Percentiles rank a stretch among this genome's conserved stretches.
These are phyloP conservation scores for Daedaleopsis sinensis DNA, from an alignment of 768 basidiomycete genomes.

Conservation along the genomic window DNA sequence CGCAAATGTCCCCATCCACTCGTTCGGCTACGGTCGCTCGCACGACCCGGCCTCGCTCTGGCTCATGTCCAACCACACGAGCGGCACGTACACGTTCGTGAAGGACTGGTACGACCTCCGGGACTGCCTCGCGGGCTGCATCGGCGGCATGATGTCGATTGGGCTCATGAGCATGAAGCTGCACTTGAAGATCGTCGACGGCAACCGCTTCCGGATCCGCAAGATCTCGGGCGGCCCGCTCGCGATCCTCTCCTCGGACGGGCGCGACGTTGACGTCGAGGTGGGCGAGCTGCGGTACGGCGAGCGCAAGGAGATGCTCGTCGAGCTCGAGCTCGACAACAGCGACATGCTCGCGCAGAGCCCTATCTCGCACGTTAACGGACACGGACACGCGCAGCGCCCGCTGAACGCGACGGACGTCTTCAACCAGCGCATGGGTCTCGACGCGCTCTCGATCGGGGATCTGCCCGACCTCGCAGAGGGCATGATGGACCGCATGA, in stretches of 20 bases:
- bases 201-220: conserved; percentile 87
- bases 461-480: conserved; percentile 77
- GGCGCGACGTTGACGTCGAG: conserved; percentile 94
- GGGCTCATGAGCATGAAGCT: conserved; percentile 92
- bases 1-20: conserved; percentile 95
- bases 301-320: conserved; percentile 96
- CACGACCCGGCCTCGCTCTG: conserved; percentile 98
- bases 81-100: conserved; percentile 97
- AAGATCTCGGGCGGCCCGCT: conserved; percentile 92
- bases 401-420: conserved; percentile 83
- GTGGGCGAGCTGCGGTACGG: conserved; percentile 93
- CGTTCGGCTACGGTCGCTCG: conserved; percentile 94
- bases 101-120: conserved; percentile 98
- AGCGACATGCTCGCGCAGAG: conserved; percentile 42
- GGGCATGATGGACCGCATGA: conserved; percentile 96
- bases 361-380: conserved; percentile 8
- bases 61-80: conserved; percentile 98
- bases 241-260: conserved; percentile 87
- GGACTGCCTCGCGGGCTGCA: conserved; percentile 88
- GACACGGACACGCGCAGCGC: conserved; percentile 24
- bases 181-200: conserved; percentile 92
- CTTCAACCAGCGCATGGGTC: conserved; percentile 84
- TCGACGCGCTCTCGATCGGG: conserved; percentile 73
- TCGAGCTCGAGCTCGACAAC: conserved; percentile 93
- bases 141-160: conserved; percentile 97